Evolutionary conservation across 73 alveolate genomes (phyloP).

Genomic region (Stentor coeruleus): DNA sequence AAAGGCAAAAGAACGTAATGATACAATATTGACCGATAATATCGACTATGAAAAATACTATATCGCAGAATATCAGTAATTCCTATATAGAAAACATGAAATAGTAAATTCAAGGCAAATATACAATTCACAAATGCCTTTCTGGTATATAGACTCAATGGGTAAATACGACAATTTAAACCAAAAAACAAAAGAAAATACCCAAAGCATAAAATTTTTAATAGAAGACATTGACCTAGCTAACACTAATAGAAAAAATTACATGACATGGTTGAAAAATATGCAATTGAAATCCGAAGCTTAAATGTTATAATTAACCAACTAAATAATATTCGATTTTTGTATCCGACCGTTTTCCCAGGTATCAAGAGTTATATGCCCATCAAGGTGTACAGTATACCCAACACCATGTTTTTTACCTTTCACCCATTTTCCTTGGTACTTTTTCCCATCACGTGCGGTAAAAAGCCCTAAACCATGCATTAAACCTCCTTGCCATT

Average conservation of each 20-base stretch:
- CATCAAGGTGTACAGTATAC: not conserved
- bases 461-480: conserved; percentile 25
- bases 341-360: conserved; percentile 11
- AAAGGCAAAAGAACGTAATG: not conserved
- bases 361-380: not conserved
- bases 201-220: not conserved
- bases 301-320: no score
- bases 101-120: not conserved
- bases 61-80: not conserved
- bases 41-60: not conserved
- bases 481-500: not conserved
- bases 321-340: not conserved
- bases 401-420: conserved; percentile 26
- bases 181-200: not conserved
- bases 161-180: not conserved
- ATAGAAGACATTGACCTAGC: not conserved
- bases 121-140: not conserved
- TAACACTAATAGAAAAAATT: not conserved
- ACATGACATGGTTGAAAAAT: not conserved
- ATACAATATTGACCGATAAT: no score
- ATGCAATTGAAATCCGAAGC: not conserved
- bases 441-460: not conserved
- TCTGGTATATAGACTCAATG: not conserved
- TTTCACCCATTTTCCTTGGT: not conserved
- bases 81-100: not conserved